A percentile compares a stretch with the other conserved stretches of the same genome.
Evolutionary conservation across 257 asterid genomes (phyloP).

Genomic region (Nicotiana attenuata): DNA sequence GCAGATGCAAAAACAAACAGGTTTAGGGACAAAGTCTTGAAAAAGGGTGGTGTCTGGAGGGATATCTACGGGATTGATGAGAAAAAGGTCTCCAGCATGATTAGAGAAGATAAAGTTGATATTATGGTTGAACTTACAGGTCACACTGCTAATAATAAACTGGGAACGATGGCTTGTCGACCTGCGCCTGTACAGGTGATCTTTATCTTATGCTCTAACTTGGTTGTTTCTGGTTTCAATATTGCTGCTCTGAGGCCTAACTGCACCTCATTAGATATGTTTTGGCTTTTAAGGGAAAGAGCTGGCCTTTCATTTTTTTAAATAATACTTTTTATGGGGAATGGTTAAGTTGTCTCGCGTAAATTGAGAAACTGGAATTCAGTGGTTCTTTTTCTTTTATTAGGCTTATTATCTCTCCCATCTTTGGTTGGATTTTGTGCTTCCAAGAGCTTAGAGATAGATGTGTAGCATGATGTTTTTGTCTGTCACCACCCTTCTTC

Average conservation of each 20-base stretch:
- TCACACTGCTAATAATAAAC: slow-evolving; percentile 96
- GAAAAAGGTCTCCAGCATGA: slow-evolving; percentile 85
- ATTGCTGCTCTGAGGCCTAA: background rate
- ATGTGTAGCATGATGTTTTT: background rate
- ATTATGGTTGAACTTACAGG: slow-evolving; percentile 98
- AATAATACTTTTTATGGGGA: background rate
- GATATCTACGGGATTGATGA: slow-evolving; percentile 93
- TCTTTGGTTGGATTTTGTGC: background rate
- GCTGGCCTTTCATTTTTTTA: background rate
- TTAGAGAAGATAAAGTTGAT: slow-evolving; percentile 90
- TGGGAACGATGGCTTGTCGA: slow-evolving; percentile 99
- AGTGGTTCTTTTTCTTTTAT: background rate
- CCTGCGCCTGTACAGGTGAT: slow-evolving; percentile 98
- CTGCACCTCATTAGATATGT: background rate
- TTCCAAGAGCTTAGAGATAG: background rate
- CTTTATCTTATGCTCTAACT: background rate
- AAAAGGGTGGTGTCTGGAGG: slow-evolving; percentile 88
- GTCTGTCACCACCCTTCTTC: background rate
- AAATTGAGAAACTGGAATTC: background rate
- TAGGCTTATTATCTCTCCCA: background rate
- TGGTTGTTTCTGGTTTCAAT: background rate
- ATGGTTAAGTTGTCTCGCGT: background rate
- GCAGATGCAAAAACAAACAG: slow-evolving; percentile 95
- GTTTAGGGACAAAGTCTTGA: slow-evolving; percentile 80
- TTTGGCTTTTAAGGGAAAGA: background rate